A percentile compares a stretch with the other conserved stretches of the same genome.
Evolutionary conservation across 75 land plant genomes (phyloP).

Genomic region (Picea sitchensis): DNA sequence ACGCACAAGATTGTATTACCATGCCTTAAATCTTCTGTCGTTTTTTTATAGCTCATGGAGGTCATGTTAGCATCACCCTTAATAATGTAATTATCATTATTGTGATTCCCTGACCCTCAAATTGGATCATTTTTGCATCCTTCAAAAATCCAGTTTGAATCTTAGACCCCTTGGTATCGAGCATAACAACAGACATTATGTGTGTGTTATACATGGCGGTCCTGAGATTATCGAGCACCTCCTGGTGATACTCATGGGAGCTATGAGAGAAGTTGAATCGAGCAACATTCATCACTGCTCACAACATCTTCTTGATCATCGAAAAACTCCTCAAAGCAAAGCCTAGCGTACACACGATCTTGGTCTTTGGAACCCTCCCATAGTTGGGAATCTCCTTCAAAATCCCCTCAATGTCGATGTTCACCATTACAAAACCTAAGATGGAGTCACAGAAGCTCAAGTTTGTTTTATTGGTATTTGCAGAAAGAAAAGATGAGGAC

Average conservation of each 20-base stretch:
- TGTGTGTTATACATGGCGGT: constrained; percentile 66
- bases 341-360: constrained; percentile 88
- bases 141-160: constrained; percentile 86
- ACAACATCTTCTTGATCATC: constrained; percentile 71
- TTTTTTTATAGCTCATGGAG: no score
- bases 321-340: constrained; percentile 61
- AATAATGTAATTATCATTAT: constrained; percentile 62
- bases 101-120: constrained; percentile 73
- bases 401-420: not conserved
- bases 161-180: constrained; percentile 75
- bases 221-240: constrained; percentile 60
- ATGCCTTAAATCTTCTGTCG: no score
- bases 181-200: constrained; percentile 31
- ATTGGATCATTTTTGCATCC: constrained; percentile 74
- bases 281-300: constrained; percentile 83
- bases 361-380: constrained; percentile 57
- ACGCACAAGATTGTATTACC: no score
- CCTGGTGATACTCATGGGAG: constrained; percentile 76
- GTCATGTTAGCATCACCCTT: constrained; percentile 42
- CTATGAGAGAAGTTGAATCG: constrained; percentile 90
- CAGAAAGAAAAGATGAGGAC: no score
- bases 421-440: no score
- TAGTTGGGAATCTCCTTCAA: constrained; percentile 39
- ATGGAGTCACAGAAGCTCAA: no score
- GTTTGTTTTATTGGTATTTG: no score